Base-by-base conservation (phyloP, 768 basidiomycete genomes). In the Suillus luteus region DNA sequence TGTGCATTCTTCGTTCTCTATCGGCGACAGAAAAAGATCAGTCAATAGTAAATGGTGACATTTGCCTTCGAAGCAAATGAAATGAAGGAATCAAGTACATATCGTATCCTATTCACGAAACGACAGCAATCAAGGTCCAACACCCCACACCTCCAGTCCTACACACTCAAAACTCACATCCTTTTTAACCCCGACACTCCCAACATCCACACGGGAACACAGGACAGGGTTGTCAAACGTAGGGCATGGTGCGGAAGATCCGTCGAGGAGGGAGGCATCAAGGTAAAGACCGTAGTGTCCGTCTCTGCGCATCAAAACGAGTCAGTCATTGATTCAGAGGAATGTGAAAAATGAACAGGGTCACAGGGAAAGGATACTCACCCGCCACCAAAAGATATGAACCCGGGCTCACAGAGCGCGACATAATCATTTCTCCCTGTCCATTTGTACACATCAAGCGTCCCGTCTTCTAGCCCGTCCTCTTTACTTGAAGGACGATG, bases 311-410 rank as follows among this genome's bases (percentile, higher is more conserved):
- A 24, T 14, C 10, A 4, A 15, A 6, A 24, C 9, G 22, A 49
- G 19, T 31, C 2, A 14, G 48, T 19, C n/a, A 17, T 22, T 12
- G 3, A 55, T 48, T 10, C 8, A 60, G 63, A 44, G 33, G 60
- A 35, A 55, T 40, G 60, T 40, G 8, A 17, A 61, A 62, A 22
- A 19, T 41, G 65, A 61, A 33, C 14, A 12, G 14, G 19, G 24
- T 40, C 48, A 17, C 52, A 31, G 55, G 44, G 19, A 62, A 61
- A 62, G 38, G 15, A 14, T 27, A 82, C 91, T 63, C 66, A 95
- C 94, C 96, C 96, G 68, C 96, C 96, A 14, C 95, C 96, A 70
- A 96, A 93, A 1, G 93, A 93, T 64, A 97, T 81, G 67, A 84
- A 93, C 17, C 83, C 85, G 0, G 84, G 77, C 69, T 96, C 92